Evolutionary conservation across 2,329 filamentous ascomycete genomes (phyloP).

Genomic region (Phaeophleospora eucalypticola): DNA sequence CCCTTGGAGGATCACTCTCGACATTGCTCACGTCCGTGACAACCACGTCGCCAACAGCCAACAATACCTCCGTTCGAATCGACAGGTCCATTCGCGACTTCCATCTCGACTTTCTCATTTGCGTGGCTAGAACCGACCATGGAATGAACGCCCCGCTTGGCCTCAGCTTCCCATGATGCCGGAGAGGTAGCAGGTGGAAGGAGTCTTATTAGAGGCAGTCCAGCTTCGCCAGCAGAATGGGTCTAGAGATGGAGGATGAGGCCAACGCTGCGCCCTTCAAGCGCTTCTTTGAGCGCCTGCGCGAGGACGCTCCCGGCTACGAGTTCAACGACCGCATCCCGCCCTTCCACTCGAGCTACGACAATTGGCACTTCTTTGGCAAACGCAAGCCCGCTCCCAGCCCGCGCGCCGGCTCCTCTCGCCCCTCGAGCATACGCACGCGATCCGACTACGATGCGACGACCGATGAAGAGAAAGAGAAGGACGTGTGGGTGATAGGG

Average conservation of each 20-base stretch:
- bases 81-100: neutral
- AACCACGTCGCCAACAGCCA: neutral
- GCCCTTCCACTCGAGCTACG: slow-evolving; percentile 61
- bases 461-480: slow-evolving; percentile 27
- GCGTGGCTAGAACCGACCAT: neutral
- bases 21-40: too few relatives aligned
- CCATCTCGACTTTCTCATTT: neutral
- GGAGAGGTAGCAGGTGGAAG: slow-evolving; percentile 5
- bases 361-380: slow-evolving; percentile 68
- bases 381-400: slow-evolving; percentile 36
- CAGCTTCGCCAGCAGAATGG: neutral
- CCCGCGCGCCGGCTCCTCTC: slow-evolving; percentile 38
- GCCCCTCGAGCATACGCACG: slow-evolving; percentile 24
- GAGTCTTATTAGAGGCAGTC: neutral
- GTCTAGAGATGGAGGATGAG: slow-evolving; percentile 12
- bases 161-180: neutral
- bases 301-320: slow-evolving; percentile 33
- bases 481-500: slow-evolving; percentile 61
- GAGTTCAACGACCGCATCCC: slow-evolving; percentile 36
- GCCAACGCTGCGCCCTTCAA: slow-evolving; percentile 21
- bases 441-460: slow-evolving; percentile 26
- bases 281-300: slow-evolving; percentile 33
- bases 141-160: neutral
- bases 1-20: too few relatives aligned
- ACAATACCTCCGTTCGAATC: neutral